Evolutionary conservation across 2,329 filamentous ascomycete species (phyloP).

Genomic region (Cordyceps tenuipes): DNA sequence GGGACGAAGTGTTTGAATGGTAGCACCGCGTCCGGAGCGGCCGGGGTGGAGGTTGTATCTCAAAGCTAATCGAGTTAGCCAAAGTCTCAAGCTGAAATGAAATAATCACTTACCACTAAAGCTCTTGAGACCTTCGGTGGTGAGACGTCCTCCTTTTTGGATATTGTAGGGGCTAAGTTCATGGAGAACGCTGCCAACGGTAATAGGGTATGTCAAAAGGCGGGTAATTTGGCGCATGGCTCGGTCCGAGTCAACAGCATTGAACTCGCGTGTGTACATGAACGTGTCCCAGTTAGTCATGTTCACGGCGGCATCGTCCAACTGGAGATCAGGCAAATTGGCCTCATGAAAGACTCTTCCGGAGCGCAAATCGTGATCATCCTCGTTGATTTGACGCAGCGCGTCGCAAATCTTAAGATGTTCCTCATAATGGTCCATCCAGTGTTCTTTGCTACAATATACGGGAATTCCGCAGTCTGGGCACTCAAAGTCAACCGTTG

Average conservation of each 20-base stretch:
- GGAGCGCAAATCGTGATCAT: constrained; percentile 89
- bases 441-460: constrained; percentile 90
- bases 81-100: background rate
- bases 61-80: constrained; percentile 50
- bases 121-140: constrained; percentile 83
- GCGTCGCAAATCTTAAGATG: constrained; percentile 91
- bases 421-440: constrained; percentile 89
- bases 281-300: constrained; percentile 99
- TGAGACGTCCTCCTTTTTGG: constrained; percentile 65
- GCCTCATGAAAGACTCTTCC: constrained; percentile 92
- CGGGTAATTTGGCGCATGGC: constrained; percentile 89
- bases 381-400: constrained; percentile 88
- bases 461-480: constrained; percentile 92
- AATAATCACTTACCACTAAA: constrained; percentile 62
- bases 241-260: constrained; percentile 83
- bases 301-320: constrained; percentile 89
- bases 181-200: constrained; percentile 83
- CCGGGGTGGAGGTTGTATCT: constrained; percentile 92
- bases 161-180: constrained; percentile 90
- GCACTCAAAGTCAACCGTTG: constrained; percentile 87
- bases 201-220: constrained; percentile 87
- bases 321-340: constrained; percentile 77
- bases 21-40: constrained; percentile 62
- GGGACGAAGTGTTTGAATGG: constrained; percentile 71
- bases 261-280: constrained; percentile 84